Base-by-base conservation (phyloP, 805 yeast genomes). In the Hanseniaspora singularis region DNA sequence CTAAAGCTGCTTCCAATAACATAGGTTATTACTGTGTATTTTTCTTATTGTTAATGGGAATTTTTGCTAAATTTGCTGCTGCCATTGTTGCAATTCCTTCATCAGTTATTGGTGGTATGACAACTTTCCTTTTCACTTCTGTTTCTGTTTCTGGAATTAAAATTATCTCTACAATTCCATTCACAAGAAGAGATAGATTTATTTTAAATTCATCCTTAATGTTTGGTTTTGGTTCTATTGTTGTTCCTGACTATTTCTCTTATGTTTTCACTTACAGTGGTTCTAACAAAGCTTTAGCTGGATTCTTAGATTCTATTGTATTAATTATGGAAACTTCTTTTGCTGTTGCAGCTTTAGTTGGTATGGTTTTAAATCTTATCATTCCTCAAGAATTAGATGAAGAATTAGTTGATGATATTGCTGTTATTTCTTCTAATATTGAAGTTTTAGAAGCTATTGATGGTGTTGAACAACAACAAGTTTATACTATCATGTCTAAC, bases 21-120 rank as follows among this genome's bases (percentile, higher is more conserved):
- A 83, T 74, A 27, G 96, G 92, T 33, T 78, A 76, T 62, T 81
- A 84, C 76, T 75, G 83, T 65, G 80, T 84, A 52, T 74, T 84
- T 68, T 84, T 82, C 69, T 66, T 87, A 53, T 58, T 87, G 48
- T 62, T 87, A 51, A 85, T 87, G 94, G 96, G 96, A 33, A 64
- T 87, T 34, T 82, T 87, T 60, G 72, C 94, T 50, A 83, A 84
- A 63, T 84, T 84, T 60, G 87, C 88, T 32, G 94, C 92, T 41
- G 87, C 95, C n/a, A 70, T 87, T 50, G 85, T 81, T 24, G 72
- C 94, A 30, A 84, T 83, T 57, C 94, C 94, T 34, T 71, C 69
- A 48, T 70, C 92, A 1, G 84, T 80, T 26, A 69, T 87, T 49
- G 96, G 95, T 52, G 95, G 95, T 53, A 84, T 86, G 94, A 80